Conservation (phyloP, 2,329 filamentous ascomycete species). For the Coniochaeta sp. region DNA sequence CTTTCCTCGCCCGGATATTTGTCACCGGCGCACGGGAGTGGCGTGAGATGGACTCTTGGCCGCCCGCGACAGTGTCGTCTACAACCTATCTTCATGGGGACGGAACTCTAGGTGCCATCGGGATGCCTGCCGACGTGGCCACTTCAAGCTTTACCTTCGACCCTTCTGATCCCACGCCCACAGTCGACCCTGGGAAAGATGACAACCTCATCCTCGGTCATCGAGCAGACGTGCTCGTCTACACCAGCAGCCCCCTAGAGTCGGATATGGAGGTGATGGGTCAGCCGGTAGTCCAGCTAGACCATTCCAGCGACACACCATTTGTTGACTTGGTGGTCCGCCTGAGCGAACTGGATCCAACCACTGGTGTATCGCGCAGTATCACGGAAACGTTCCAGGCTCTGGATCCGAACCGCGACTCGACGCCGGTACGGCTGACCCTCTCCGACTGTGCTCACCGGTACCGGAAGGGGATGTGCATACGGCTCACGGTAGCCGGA, state of each 20-base stretch:
- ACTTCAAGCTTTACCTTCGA: conserved; percentile 5
- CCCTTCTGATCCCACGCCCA: conserved; percentile 5
- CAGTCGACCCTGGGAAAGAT: not conserved
- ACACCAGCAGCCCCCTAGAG: not conserved
- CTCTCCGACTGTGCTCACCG: not conserved
- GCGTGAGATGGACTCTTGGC: conserved; percentile 1
- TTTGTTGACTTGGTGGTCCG: conserved; percentile 5
- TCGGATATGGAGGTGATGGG: conserved; percentile 4
- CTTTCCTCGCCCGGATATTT: not conserved
- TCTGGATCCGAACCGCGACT: conserved; percentile 2
- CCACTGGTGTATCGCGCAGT: conserved; percentile 1
- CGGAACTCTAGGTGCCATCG: not conserved
- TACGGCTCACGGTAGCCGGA: not conserved
- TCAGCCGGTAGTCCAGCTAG: conserved; percentile 1
- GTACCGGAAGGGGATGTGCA: not conserved
- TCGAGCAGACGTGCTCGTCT: conserved; percentile 2
- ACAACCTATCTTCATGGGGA: not conserved
- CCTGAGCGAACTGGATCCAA: conserved; percentile 2
- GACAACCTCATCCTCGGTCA: not conserved
- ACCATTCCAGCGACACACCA: conserved; percentile 4
- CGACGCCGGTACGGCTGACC: not conserved
- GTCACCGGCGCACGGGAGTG: conserved; percentile 4
- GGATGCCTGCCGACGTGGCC: not conserved
- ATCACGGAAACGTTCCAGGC: conserved; percentile 2
- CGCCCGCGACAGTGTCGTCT: not conserved